These are phyloP conservation scores for Nicotiana knightiana DNA, from an alignment of 257 asterid genomes.

Conservation along the genomic window DNA sequence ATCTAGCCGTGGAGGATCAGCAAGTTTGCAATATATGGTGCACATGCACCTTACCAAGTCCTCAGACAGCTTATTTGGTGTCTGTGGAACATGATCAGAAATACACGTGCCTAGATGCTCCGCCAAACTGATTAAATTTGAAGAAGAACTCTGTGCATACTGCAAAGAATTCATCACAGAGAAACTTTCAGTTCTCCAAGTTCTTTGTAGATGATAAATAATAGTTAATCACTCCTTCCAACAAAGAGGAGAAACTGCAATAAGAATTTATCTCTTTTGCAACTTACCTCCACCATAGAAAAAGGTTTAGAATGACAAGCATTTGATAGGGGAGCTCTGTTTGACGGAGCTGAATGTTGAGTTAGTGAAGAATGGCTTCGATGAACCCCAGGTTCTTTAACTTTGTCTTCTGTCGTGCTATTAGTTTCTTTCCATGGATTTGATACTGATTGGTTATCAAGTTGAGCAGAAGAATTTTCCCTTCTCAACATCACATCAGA, in stretches of 20 bases:
- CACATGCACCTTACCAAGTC: slow-evolving; percentile 92
- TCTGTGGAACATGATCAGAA: slow-evolving; percentile 70
- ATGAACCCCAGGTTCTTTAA: slow-evolving; percentile 44
- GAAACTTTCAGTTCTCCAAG: background rate
- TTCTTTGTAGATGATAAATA: background rate
- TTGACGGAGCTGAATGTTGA: slow-evolving; percentile 39
- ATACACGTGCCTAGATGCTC: slow-evolving; percentile 91
- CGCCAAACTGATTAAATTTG: slow-evolving; percentile 72
- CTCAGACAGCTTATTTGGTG: slow-evolving; percentile 85
- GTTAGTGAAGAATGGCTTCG: slow-evolving; percentile 75
- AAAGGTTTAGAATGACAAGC: slow-evolving; percentile 89
- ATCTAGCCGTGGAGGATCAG: slow-evolving; percentile 55
- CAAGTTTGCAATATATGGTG: slow-evolving; percentile 74
- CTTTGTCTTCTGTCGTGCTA: slow-evolving; percentile 43
- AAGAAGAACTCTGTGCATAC: slow-evolving; percentile 60
- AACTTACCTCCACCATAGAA: slow-evolving; percentile 80
- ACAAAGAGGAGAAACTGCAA: background rate
- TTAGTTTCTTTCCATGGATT: slow-evolving; percentile 30
- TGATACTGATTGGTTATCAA: slow-evolving; percentile 21
- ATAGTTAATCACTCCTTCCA: background rate
- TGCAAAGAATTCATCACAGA: slow-evolving; percentile 22
- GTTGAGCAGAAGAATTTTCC: slow-evolving; percentile 28
- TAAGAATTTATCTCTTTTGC: background rate
- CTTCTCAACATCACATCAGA: slow-evolving; percentile 32
- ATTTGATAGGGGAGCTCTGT: slow-evolving; percentile 43